Conservation (phyloP, 2,329 filamentous ascomycete species). For the Aphanocladium album region DNA sequence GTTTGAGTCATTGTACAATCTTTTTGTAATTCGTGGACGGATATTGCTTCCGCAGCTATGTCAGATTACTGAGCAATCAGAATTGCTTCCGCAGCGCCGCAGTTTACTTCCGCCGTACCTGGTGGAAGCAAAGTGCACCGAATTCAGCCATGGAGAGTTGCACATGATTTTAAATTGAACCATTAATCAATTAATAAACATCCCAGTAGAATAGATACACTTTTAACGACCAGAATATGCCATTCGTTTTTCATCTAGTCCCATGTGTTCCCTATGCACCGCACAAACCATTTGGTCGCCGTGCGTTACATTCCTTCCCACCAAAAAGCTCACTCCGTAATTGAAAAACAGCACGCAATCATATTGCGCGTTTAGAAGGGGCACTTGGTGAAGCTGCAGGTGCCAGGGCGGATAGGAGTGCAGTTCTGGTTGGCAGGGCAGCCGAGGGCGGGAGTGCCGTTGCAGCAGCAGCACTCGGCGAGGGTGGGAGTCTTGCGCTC, state of each 20-base stretch:
- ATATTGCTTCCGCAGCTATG: neutral
- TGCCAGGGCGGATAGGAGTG: constrained; percentile 10
- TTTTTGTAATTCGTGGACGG: no score
- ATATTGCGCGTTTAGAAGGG: constrained; percentile 1
- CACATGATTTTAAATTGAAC: no score
- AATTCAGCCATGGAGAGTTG: no score
- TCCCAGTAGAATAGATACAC: no score
- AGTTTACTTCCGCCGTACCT: neutral
- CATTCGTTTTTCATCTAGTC: neutral
- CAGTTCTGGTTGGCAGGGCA: constrained; percentile 15
- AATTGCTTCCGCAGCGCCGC: neutral
- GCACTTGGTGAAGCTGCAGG: constrained; percentile 12
- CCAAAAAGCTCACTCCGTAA: no score
- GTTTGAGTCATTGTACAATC: no score
- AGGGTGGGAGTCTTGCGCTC: constrained; percentile 12
- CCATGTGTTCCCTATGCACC: neutral
- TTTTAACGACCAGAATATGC: no score
- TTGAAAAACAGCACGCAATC: neutral
- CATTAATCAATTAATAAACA: no score
- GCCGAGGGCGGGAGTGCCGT: constrained; percentile 14
- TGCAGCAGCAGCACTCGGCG: constrained; percentile 17
- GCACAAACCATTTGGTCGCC: neutral
- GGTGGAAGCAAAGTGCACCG: no score
- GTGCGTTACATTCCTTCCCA: neutral
- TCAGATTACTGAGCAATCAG: neutral